Conservation (phyloP, 176 grass and related monocot genomes). For the Saccharum spontaneum region DNA sequence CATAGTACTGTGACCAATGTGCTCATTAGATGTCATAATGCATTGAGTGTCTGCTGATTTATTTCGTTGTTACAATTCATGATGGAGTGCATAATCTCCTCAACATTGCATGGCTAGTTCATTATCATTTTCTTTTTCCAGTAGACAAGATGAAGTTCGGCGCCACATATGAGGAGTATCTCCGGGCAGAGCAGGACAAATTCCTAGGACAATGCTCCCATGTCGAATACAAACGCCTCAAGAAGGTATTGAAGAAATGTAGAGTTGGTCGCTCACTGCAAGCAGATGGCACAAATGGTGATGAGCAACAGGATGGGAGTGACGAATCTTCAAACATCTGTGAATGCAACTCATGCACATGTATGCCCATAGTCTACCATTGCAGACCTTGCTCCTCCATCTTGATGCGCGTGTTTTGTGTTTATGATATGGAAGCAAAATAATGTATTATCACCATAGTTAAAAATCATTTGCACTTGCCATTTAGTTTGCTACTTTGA, state of each 20-base stretch:
- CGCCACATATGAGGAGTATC: constrained; percentile 60
- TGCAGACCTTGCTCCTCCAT: neutral
- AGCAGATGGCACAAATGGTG: constrained; percentile 27
- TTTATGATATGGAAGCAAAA: neutral
- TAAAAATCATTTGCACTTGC: neutral
- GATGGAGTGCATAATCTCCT: neutral
- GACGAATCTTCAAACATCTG: constrained; percentile 37
- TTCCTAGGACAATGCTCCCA: constrained; percentile 66
- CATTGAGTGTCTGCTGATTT: neutral
- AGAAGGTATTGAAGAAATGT: constrained; percentile 74
- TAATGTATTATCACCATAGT: neutral
- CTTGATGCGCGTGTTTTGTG: neutral
- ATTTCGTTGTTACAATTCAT: neutral
- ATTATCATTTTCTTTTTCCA: constrained; percentile 9
- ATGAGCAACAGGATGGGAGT: constrained; percentile 27
- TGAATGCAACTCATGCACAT: constrained; percentile 65
- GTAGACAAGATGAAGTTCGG: constrained; percentile 66
- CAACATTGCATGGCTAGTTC: neutral
- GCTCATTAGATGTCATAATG: neutral
- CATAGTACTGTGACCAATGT: neutral
- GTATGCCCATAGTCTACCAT: constrained; percentile 35
- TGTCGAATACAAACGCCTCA: constrained; percentile 72
- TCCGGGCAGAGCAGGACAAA: constrained; percentile 56
- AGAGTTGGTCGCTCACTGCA: constrained; percentile 43
- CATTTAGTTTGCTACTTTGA: neutral